A percentile compares a stretch with the other conserved stretches of the same genome.
Evolutionary conservation across 495 filamentous ascomycete species (phyloP).

Genomic region (Penicillium simplicissimum): DNA sequence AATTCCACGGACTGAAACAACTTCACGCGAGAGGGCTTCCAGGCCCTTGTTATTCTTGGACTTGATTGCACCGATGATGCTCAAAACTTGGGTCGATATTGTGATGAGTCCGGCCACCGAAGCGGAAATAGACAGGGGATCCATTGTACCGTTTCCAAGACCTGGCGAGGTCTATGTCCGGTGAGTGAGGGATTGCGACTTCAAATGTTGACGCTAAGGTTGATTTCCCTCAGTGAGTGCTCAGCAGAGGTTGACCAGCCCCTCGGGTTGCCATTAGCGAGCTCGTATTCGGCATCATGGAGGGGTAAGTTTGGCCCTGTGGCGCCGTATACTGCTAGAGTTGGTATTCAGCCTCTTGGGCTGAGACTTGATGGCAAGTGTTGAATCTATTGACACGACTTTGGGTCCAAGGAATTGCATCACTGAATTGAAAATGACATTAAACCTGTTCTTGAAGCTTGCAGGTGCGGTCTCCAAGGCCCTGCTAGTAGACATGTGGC

Average conservation of each 20-base stretch:
- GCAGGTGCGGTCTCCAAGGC: no score
- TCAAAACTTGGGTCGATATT: constrained; percentile 8
- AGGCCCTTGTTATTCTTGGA: constrained; percentile 10
- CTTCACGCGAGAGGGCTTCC: constrained; percentile 4
- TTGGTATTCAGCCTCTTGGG: background rate
- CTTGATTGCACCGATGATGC: constrained; percentile 6
- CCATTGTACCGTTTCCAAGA: background rate
- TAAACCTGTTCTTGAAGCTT: no score
- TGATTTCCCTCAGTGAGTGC: background rate
- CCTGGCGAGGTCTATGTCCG: background rate
- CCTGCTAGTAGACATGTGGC: no score
- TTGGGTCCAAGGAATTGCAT: no score
- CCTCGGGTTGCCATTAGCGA: background rate
- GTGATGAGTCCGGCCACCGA: constrained; percentile 11
- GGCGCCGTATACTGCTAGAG: background rate
- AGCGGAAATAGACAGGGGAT: constrained; percentile 11
- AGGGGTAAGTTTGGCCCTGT: background rate
- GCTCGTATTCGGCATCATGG: constrained; percentile 5
- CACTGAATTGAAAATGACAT: no score
- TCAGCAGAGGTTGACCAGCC: background rate
- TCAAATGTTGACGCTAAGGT: background rate
- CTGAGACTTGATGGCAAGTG: background rate
- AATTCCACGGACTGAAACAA: constrained; percentile 5
- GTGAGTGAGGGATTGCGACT: background rate
- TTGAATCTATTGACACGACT: no score